Conservation (phyloP, 2,329 filamentous ascomycete genomes). For the Fusarium sp. region DNA sequence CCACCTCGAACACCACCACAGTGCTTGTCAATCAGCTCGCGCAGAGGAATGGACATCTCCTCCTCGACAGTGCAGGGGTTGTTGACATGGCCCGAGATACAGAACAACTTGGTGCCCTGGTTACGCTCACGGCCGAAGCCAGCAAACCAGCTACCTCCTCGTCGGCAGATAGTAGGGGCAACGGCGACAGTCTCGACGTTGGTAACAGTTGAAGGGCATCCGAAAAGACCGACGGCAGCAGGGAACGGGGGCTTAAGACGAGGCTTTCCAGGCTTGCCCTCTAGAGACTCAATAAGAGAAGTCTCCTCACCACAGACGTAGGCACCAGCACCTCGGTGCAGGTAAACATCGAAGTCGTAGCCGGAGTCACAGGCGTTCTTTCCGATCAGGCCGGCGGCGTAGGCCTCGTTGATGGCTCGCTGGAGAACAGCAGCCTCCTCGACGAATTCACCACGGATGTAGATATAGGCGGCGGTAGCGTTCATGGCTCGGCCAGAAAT, state of each 20-base stretch:
- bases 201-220: conserved; percentile 96
- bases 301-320: conserved; percentile 99
- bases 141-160: conserved; percentile 92
- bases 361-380: conserved; percentile 98
- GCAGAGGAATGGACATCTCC: conserved; percentile 97
- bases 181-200: conserved; percentile 98
- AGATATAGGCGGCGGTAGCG: conserved; percentile 97
- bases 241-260: conserved; percentile 99
- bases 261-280: conserved; percentile 98
- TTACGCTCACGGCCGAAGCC: conserved; percentile 95
- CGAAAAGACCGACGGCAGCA: conserved; percentile 95
- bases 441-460: conserved; percentile 98
- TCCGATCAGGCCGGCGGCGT: conserved; percentile 91
- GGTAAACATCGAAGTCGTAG: conserved; percentile 96
- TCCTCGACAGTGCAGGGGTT: conserved; percentile 98
- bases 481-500: conserved; percentile 98
- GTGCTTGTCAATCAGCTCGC: conserved; percentile 97
- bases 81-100: conserved; percentile 98
- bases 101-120: conserved; percentile 96
- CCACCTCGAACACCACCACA: conserved; percentile 95
- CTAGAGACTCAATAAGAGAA: conserved; percentile 95
- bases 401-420: conserved; percentile 96
- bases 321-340: conserved; percentile 96
- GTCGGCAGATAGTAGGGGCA: conserved; percentile 91
- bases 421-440: conserved; percentile 94